Evolutionary conservation across 169 alveolate species (phyloP), one percentile per base, ranked within the genome.

Genomic region (Plasmodium berghei): DNA sequence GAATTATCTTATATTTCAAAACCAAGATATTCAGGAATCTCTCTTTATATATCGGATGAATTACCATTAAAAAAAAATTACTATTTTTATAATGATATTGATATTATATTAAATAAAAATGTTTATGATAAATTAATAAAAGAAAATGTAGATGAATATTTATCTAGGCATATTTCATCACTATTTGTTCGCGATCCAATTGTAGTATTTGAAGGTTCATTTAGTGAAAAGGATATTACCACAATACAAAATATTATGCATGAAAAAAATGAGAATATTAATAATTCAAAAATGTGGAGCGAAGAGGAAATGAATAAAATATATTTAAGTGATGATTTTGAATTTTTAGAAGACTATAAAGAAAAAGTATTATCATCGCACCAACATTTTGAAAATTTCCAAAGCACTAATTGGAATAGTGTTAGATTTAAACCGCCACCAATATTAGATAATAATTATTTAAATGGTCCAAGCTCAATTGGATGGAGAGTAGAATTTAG

Each of bases 371-470:
- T 83, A 8, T 83, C 90, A 24, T 83, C 90, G 5, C 83, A 83
- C 88, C 63, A 73, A 26, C 99, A 98, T 86, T 98, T 97, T 86
- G 99, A 98, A 90, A 95, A 95, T 70, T 92, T 98, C 45, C 97
- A 98, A 92, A 94, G 98, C 26, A 96, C 99, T 10, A 98, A 98
- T 94, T 98, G 99, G 99, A 97, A 97, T 88, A 94, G 99, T 16
- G 97, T 98, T 24, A 96, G 99, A 56, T 97, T 98, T 94, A 98
- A 98, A 94, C 98, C 98, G 0, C 99, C 99, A 0, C 98, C 99
- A 6, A 75, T 94, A 40, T 42, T 87, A 14, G 62, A 42, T 61
- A 70, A 40, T 72, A 87, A 89, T 59, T 88, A 90, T 10, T n/a
- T 63, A 46, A 59, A 63, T 12, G 71, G 55, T n/a, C 80, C 74